phyloP scores from a whole-genome alignment of 345 rosid genomes.

The Syzygium aqueum region DNA sequence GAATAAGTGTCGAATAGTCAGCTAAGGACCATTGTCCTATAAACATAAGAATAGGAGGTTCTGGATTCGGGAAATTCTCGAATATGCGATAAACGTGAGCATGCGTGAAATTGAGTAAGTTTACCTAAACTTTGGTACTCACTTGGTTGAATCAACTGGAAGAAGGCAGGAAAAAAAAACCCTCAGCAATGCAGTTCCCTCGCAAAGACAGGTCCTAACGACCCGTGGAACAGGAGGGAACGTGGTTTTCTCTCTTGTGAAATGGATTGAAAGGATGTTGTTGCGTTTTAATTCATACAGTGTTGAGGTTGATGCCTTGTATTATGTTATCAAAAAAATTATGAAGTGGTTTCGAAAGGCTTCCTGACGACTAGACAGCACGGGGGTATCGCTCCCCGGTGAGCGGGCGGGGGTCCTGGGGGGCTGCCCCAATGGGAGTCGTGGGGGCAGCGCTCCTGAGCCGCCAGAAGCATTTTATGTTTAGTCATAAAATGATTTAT shows the following conservation, averaged over 20 bases:
- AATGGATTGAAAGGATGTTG: background rate
- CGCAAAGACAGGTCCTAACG: background rate
- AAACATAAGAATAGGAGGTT: background rate
- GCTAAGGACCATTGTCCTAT: background rate
- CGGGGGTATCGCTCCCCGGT: too few species aligned
- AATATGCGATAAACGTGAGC: background rate
- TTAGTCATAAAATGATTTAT: too few species aligned
- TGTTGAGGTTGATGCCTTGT: too few species aligned
- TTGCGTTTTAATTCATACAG: background rate
- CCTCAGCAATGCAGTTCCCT: background rate
- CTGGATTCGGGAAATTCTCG: background rate
- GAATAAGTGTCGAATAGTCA: background rate
- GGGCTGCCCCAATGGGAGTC: too few species aligned
- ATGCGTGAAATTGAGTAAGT: background rate
- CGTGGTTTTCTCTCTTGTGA: background rate
- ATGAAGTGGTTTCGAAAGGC: too few species aligned
- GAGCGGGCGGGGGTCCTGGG: too few species aligned
- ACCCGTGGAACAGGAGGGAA: background rate
- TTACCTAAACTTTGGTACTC: background rate
- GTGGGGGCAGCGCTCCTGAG: too few species aligned
- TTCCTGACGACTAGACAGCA: too few species aligned
- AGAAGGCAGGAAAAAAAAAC: background rate
- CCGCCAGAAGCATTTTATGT: too few species aligned
- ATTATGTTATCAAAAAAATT: too few species aligned
- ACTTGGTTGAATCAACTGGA: background rate